Conservation (phyloP, 78 protist species). For the Dictyostelium purpureum region DNA sequence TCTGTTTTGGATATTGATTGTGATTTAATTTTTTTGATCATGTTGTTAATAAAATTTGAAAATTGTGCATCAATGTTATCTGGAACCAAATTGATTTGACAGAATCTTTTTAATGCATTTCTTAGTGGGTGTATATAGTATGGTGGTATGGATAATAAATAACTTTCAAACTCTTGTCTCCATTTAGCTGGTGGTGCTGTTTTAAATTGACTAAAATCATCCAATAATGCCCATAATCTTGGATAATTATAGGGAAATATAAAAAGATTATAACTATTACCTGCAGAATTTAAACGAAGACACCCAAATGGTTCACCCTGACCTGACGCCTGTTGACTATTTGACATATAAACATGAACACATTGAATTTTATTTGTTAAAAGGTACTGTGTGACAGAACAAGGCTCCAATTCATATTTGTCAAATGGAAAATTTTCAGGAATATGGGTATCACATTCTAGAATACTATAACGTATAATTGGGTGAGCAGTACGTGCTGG, state of each 20-base stretch:
- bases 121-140: constrained; percentile 54
- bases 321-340: constrained; percentile 23
- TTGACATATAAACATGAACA: constrained; percentile 31
- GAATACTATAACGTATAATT: constrained; percentile 13
- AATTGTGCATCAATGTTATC: constrained; percentile 33
- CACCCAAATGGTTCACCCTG: constrained; percentile 79
- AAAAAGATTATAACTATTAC: constrained; percentile 31
- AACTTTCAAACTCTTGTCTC: constrained; percentile 70
- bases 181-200: constrained; percentile 52
- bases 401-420: constrained; percentile 78
- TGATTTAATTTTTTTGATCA: constrained; percentile 23
- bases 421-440: constrained; percentile 78
- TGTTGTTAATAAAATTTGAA: constrained; percentile 8
- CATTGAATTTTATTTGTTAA: not conserved
- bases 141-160: constrained; percentile 49
- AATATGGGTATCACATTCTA: constrained; percentile 48
- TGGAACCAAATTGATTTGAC: constrained; percentile 15
- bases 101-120: constrained; percentile 49
- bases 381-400: constrained; percentile 38
- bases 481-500: constrained; percentile 67
- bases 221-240: constrained; percentile 24
- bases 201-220: constrained; percentile 19
- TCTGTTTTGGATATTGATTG: not conserved
- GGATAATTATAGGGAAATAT: constrained; percentile 77
- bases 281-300: constrained; percentile 40